phyloP scores from a whole-genome alignment of 768 basidiomycete genomes.

The Collybia sordida region DNA sequence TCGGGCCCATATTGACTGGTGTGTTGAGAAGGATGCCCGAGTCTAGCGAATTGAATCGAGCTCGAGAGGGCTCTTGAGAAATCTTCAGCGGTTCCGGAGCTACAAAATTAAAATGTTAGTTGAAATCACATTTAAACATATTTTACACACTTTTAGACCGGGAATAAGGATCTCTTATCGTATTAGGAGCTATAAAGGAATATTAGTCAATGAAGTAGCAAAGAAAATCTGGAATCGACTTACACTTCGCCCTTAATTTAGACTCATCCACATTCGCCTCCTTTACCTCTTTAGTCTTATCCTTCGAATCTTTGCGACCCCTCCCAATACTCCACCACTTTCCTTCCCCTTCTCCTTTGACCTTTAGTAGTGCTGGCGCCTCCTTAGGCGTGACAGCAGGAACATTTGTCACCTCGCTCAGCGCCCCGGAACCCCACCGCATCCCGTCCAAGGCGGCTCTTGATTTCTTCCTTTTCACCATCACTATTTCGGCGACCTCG shows the following conservation, averaged over 20 bases:
- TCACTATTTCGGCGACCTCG: constrained; percentile 65
- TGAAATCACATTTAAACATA: neutral
- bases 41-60: constrained; percentile 67
- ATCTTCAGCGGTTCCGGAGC: constrained; percentile 46
- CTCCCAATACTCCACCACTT: constrained; percentile 86
- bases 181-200: constrained; percentile 34
- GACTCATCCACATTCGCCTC: constrained; percentile 35
- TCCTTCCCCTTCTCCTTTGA: constrained; percentile 36
- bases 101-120: constrained; percentile 16
- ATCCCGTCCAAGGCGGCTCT: constrained; percentile 59
- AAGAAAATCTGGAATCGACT: constrained; percentile 9
- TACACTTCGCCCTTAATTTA: constrained; percentile 43
- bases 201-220: neutral
- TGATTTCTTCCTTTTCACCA: constrained; percentile 79
- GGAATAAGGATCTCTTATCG: constrained; percentile 26
- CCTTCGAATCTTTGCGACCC: constrained; percentile 72
- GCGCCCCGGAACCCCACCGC: constrained; percentile 42
- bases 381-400: constrained; percentile 27
- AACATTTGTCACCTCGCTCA: constrained; percentile 63
- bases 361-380: constrained; percentile 30
- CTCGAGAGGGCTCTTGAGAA: constrained; percentile 31
- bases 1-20: constrained; percentile 29
- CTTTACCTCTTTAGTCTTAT: constrained; percentile 46
- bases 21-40: constrained; percentile 33
- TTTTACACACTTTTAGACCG: constrained; percentile 38